Percentiles rank a stretch among this genome's conserved stretches.
Evolutionary conservation across 495 filamentous ascomycete species (phyloP).

Genomic region (Diplogelasinospora grovesii): DNA sequence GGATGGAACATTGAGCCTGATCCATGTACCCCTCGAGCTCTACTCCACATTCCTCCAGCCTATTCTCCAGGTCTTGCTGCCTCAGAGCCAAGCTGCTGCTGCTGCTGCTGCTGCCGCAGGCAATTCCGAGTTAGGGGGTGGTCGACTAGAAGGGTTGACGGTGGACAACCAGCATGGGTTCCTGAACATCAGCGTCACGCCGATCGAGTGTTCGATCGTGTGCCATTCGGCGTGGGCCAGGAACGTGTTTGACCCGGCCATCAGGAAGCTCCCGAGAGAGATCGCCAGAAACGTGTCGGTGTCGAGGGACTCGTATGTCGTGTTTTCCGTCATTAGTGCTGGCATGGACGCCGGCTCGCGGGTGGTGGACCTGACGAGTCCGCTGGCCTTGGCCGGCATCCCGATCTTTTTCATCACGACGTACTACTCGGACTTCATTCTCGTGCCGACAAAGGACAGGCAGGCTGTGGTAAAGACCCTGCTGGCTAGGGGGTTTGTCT

Average conservation of each 20-base stretch:
- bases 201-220: conserved; percentile 87
- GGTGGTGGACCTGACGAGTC: conserved; percentile 85
- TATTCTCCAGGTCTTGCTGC: conserved; percentile 77
- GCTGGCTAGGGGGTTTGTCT: conserved; percentile 74
- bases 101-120: no score
- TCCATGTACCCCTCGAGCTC: conserved; percentile 81
- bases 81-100: conserved; percentile 34
- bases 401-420: conserved; percentile 98
- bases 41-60: conserved; percentile 79
- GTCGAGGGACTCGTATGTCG: conserved; percentile 75
- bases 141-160: conserved; percentile 33
- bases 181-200: conserved; percentile 87
- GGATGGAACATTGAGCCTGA: conserved; percentile 81
- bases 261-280: conserved; percentile 43
- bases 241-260: conserved; percentile 65
- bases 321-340: conserved; percentile 79
- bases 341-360: conserved; percentile 91
- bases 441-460: conserved; percentile 72
- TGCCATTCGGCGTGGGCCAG: conserved; percentile 68
- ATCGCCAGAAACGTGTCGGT: conserved; percentile 56
- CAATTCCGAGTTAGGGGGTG: conserved; percentile 14
- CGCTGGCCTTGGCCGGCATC: conserved; percentile 84
- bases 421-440: conserved; percentile 95
- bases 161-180: conserved; percentile 62
- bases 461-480: conserved; percentile 68